A percentile compares a stretch with the other conserved stretches of the same genome.
These are phyloP conservation scores for Scheffersomyces lignosus DNA, from an alignment of 805 yeast species.

Conservation along the genomic window DNA sequence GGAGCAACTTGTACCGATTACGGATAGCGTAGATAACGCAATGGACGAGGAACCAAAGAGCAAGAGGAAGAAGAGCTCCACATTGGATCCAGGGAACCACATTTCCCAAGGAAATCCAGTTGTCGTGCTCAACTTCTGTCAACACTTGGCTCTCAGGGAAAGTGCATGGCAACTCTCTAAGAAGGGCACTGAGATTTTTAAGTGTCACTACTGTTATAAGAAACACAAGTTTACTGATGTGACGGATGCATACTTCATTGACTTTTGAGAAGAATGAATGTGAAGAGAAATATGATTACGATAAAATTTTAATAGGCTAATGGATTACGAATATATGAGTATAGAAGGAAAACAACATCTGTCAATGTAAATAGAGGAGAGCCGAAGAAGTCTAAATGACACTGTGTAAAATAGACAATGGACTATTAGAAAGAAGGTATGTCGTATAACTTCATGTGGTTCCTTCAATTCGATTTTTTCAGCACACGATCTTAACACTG, in stretches of 20 bases:
- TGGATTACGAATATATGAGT: too few species aligned
- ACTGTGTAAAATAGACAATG: too few species aligned
- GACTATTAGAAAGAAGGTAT: too few species aligned
- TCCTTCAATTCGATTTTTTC: too few species aligned
- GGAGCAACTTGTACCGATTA: constrained; percentile 41
- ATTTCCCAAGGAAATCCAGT: constrained; percentile 29
- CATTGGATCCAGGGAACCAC: constrained; percentile 2
- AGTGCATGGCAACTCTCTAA: constrained; percentile 42
- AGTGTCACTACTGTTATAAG: constrained; percentile 47
- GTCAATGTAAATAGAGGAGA: too few species aligned
- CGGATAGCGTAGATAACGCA: constrained; percentile 4
- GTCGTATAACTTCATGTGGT: too few species aligned
- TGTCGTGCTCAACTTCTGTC: constrained; percentile 41
- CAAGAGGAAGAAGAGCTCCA: constrained; percentile 10
- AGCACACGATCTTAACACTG: too few species aligned
- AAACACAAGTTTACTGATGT: constrained; percentile 41
- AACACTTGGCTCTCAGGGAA: constrained; percentile 42
- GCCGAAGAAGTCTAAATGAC: too few species aligned
- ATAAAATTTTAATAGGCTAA: too few species aligned
- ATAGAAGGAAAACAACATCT: too few species aligned
- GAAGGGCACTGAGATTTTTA: constrained; percentile 39
- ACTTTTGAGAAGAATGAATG: constrained; percentile 21
- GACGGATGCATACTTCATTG: constrained; percentile 42
- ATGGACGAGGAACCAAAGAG: constrained; percentile 11
- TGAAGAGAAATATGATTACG: too few species aligned